Conservation (phyloP, 768 basidiomycete genomes). For the Russula lepida region DNA sequence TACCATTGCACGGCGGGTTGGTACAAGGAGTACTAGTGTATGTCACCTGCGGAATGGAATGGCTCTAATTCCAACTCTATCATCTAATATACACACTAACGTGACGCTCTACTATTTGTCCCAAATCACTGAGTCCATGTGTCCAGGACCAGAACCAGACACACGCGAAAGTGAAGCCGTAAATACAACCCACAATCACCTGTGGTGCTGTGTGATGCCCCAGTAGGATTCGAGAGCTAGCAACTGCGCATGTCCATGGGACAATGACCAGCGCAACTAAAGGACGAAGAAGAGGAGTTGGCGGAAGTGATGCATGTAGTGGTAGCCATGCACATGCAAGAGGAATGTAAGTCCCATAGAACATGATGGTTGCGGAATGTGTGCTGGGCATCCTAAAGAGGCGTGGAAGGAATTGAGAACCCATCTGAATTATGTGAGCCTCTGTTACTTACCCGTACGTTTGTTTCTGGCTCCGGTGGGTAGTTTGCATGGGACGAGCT, state of each 20-base stretch:
- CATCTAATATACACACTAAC: conserved; percentile 8
- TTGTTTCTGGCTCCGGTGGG: conserved; percentile 36
- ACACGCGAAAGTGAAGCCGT: conserved; percentile 45
- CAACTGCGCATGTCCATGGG: conserved; percentile 48
- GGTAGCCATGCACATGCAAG: conserved; percentile 53
- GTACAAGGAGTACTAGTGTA: background rate
- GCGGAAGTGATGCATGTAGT: conserved; percentile 45
- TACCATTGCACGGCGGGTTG: background rate
- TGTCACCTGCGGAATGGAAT: background rate
- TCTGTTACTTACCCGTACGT: conserved; percentile 54
- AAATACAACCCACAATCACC: conserved; percentile 48
- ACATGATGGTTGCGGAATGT: conserved; percentile 63
- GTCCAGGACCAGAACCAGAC: conserved; percentile 57
- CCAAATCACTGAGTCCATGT: conserved; percentile 27
- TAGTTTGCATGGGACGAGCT: conserved; percentile 43
- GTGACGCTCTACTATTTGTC: conserved; percentile 20
- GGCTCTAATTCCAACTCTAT: background rate
- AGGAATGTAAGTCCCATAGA: conserved; percentile 50
- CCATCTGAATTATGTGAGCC: background rate
- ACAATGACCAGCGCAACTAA: conserved; percentile 40
- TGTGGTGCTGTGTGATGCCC: conserved; percentile 71
- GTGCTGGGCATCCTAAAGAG: conserved; percentile 86
- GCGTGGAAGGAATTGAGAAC: no score
- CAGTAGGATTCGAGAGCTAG: conserved; percentile 62
- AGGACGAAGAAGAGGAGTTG: conserved; percentile 31